Conservation (phyloP, 805 yeast genomes). For the Torulaspora delbrueckii region DNA sequence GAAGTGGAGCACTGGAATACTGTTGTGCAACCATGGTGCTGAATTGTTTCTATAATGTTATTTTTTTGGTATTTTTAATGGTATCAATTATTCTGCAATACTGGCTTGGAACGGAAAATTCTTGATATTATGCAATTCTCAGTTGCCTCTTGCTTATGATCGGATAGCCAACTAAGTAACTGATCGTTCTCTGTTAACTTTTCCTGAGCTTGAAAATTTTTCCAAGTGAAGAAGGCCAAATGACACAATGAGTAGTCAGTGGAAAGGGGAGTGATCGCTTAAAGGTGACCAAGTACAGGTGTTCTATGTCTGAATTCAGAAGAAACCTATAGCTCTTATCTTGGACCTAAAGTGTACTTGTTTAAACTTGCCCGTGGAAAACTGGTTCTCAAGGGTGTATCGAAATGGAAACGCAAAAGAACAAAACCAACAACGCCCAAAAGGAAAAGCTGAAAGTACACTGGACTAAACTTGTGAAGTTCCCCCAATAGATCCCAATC, state of each 20-base stretch:
- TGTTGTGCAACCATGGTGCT: constrained; percentile 55
- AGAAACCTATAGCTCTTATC: neutral
- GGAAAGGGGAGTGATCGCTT: neutral
- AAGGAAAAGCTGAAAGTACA: constrained; percentile 4
- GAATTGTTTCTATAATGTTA: constrained; percentile 3
- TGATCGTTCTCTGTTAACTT: neutral
- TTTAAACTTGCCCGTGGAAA: neutral
- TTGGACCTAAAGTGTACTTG: neutral
- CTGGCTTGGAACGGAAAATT: neutral
- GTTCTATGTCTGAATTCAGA: neutral
- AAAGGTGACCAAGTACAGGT: neutral
- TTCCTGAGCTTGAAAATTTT: neutral
- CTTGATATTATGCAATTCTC: neutral
- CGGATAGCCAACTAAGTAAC: neutral
- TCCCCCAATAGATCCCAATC: constrained; percentile 17
- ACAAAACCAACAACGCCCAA: neutral
- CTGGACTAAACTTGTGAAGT: constrained; percentile 10
- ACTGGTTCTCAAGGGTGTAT: neutral
- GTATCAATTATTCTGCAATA: constrained; percentile 4
- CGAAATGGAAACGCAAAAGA: neutral
- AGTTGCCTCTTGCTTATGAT: neutral
- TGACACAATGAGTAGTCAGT: neutral
- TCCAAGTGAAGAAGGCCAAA: neutral
- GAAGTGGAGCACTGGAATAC: constrained; percentile 96
- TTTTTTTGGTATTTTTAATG: constrained; percentile 1